Base-by-base conservation (phyloP, 2,329 filamentous ascomycete genomes). In the Blastomyces parvus region DNA sequence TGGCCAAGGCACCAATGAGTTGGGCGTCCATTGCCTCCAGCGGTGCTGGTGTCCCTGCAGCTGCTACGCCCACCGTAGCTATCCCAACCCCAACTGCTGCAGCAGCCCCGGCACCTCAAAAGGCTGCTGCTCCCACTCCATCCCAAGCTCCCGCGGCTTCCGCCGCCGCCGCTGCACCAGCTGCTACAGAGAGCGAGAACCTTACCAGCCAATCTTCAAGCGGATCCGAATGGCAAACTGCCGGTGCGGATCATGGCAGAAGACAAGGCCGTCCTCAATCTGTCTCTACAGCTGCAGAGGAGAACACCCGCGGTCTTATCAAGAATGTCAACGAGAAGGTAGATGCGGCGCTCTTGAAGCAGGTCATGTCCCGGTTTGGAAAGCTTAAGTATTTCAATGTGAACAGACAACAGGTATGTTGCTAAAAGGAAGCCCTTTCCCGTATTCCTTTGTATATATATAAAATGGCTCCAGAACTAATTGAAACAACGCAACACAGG, bases 281-380 rank as follows among this genome's bases (percentile, higher is more conserved):
- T 62, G 81, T 85, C 69, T 81, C 85, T 63, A 81, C 80, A 60
- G 76, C 81, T 33, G 74, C 79, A 57, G 89, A 92, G 71, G 88
- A 90, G 71, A 88, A 93, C 66, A 85, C 85, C 66, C 87, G 87
- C 62, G 94, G 89, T 25, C 97, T 97, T 77, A 91, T 99, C 77
- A 96, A 96, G 82, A 96, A 93, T 70, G 93, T 97, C 59, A 93
- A 87, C 59, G 91, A 96, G 42, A 92, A 91, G 78, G 87, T 99
- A 61, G 84, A 90, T 73, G 83, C 86, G 17, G 84, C 86, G 50
- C 85, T 90, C 57, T 81, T 99, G 64, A 88, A 83, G 75, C 81
- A 83, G 61, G 83, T 85, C 62, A 81, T 99, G 60, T 82, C 86
- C 69, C 85, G 86, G 69, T 91, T 87, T 66, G 85, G 85, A 66